Evolutionary conservation across 371 early-diverging fungal genomes (phyloP).

Genomic region (Mucor racemosus): DNA sequence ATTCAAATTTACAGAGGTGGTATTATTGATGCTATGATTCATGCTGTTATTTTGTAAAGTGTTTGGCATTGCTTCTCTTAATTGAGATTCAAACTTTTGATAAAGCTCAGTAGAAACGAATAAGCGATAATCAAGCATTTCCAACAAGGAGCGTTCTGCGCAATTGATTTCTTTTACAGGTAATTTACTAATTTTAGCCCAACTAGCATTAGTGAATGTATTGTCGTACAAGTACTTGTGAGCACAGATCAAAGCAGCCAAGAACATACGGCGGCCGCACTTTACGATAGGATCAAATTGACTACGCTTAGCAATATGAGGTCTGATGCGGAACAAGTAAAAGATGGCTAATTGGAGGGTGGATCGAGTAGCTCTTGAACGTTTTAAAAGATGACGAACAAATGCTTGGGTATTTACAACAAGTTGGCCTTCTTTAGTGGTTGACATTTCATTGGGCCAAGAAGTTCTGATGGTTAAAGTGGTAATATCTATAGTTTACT

Average conservation of each 20-base stretch:
- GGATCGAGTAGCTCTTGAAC: slow-evolving; percentile 79
- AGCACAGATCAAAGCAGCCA: slow-evolving; percentile 78
- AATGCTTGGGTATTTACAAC: slow-evolving; percentile 71
- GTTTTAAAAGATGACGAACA: slow-evolving; percentile 77
- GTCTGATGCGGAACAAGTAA: slow-evolving; percentile 68
- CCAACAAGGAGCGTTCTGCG: slow-evolving; percentile 74
- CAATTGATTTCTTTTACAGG: slow-evolving; percentile 72
- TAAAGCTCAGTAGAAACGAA: slow-evolving; percentile 65
- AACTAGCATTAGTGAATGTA: slow-evolving; percentile 81
- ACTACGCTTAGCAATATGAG: slow-evolving; percentile 40
- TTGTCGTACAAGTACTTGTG: slow-evolving; percentile 83
- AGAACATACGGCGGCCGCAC: slow-evolving; percentile 84
- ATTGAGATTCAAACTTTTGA: slow-evolving; percentile 35
- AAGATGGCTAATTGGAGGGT: slow-evolving; percentile 80
- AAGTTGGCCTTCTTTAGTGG: slow-evolving; percentile 44
- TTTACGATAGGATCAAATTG: slow-evolving; percentile 44
- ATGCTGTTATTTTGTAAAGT: not conserved
- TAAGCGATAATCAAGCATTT: slow-evolving; percentile 75
- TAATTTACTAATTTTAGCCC: slow-evolving; percentile 80
- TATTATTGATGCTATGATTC: not conserved
- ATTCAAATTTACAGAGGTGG: slow-evolving; percentile 8
- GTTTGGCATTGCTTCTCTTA: slow-evolving; percentile 26
- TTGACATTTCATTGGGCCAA: slow-evolving; percentile 41
- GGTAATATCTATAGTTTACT: slow-evolving; percentile 60
- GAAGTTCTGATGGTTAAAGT: slow-evolving; percentile 50